These are phyloP conservation scores for Bryum argenteum DNA, from an alignment of 225 moss, liverwort and hornwort species.

Conservation along the genomic window DNA sequence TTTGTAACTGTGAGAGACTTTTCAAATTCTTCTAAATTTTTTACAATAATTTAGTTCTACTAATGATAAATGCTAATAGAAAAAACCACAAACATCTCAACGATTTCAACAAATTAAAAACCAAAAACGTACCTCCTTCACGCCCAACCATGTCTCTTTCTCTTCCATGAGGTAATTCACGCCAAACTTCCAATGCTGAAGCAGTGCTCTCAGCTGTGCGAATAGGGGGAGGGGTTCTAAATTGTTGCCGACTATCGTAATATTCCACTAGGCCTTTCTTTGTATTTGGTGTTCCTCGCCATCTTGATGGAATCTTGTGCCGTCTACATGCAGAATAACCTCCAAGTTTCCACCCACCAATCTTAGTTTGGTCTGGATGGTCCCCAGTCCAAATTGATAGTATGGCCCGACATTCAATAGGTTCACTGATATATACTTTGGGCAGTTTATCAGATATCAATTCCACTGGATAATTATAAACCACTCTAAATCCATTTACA, in stretches of 20 bases:
- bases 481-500: not conserved
- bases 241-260: not conserved
- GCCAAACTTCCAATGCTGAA: slow-evolving; percentile 5
- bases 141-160: not conserved
- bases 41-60: no score
- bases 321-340: not conserved
- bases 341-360: slow-evolving; percentile 6
- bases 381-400: slow-evolving; percentile 5
- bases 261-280: not conserved
- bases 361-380: not conserved
- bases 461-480: not conserved
- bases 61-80: not conserved
- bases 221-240: no score
- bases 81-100: not conserved
- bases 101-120: not conserved
- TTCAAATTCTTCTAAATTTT: no score
- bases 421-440: not conserved
- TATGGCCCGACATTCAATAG: not conserved
- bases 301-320: not conserved
- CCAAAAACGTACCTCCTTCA: not conserved
- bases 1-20: no score
- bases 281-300: not conserved
- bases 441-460: not conserved
- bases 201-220: not conserved
- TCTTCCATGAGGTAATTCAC: not conserved